Evolutionary conservation across 2,329 filamentous ascomycete species (phyloP).

Genomic region (Fusarium sp.): DNA sequence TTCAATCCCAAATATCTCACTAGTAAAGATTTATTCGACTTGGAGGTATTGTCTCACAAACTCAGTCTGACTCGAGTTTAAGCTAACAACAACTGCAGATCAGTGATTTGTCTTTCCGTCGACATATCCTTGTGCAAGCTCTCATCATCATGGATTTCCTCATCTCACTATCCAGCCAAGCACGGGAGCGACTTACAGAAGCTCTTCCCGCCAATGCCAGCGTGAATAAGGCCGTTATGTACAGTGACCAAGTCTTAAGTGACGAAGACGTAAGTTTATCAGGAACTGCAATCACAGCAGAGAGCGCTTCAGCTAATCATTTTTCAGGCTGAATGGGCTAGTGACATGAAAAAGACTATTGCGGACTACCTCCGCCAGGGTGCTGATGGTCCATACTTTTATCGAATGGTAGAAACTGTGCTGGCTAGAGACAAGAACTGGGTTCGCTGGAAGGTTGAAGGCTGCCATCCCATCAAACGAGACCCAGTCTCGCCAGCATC

Average conservation of each 20-base stretch:
- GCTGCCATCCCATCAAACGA: constrained; percentile 86
- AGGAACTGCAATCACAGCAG: neutral
- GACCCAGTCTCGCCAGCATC: constrained; percentile 75
- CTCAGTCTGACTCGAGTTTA: neutral
- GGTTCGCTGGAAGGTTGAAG: constrained; percentile 98
- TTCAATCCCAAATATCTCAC: constrained; percentile 99
- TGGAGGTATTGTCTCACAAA: constrained; percentile 73
- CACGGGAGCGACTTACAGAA: constrained; percentile 74
- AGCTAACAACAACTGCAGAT: constrained; percentile 63
- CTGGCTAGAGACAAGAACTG: constrained; percentile 97
- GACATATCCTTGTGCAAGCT: constrained; percentile 94
- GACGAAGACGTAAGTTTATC: constrained; percentile 80
- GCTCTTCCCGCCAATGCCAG: constrained; percentile 68
- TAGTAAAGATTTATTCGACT: constrained; percentile 94
- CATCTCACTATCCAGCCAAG: constrained; percentile 84
- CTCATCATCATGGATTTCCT: constrained; percentile 96
- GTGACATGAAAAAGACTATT: constrained; percentile 80
- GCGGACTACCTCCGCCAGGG: constrained; percentile 85
- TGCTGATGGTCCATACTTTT: constrained; percentile 89
- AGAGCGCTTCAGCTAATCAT: constrained; percentile 16
- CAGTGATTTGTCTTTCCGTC: constrained; percentile 91
- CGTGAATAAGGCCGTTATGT: constrained; percentile 89
- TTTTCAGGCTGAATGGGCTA: constrained; percentile 81
- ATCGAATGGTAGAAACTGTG: constrained; percentile 96
- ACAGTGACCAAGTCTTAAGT: constrained; percentile 75